A percentile compares a stretch with the other conserved stretches of the same genome.
phyloP scores from a whole-genome alignment of 345 rosid species.

The Eucalyptus albens region DNA sequence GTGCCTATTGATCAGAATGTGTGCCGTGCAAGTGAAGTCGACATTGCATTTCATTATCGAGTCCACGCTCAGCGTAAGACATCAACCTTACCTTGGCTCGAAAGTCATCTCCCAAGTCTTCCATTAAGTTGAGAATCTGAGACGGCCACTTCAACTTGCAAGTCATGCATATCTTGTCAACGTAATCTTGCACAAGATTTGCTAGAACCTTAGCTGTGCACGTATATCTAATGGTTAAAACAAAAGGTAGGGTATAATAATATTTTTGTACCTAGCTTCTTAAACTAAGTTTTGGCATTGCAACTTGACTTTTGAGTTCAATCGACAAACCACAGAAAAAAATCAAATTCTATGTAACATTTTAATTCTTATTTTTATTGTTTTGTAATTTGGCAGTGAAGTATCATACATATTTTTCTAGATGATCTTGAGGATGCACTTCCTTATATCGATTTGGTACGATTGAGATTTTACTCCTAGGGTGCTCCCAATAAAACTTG shows the following conservation, averaged over 20 bases:
- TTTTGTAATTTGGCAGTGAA: too few relatives aligned
- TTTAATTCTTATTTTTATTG: too few relatives aligned
- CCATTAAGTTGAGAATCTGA: background rate
- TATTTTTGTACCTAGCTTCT: background rate
- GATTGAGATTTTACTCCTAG: too few relatives aligned
- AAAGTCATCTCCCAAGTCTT: background rate
- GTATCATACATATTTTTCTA: too few relatives aligned
- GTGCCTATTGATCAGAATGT: background rate
- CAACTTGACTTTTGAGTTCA: background rate
- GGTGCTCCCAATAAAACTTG: too few relatives aligned
- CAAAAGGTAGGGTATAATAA: background rate
- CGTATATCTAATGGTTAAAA: background rate
- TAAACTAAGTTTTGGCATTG: background rate
- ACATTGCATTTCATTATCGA: background rate
- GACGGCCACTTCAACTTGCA: background rate
- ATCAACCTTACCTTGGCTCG: background rate
- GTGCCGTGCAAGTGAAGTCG: background rate
- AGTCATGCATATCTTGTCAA: background rate
- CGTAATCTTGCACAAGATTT: too few relatives aligned
- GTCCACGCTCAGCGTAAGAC: accelerated
- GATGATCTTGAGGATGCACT: background rate
- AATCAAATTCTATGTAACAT: too few relatives aligned
- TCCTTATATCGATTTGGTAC: too few relatives aligned
- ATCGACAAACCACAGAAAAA: background rate
- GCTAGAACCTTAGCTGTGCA: background rate